Evolutionary conservation across 768 basidiomycete genomes (phyloP).

Genomic region (Leccinum truebloodii): DNA sequence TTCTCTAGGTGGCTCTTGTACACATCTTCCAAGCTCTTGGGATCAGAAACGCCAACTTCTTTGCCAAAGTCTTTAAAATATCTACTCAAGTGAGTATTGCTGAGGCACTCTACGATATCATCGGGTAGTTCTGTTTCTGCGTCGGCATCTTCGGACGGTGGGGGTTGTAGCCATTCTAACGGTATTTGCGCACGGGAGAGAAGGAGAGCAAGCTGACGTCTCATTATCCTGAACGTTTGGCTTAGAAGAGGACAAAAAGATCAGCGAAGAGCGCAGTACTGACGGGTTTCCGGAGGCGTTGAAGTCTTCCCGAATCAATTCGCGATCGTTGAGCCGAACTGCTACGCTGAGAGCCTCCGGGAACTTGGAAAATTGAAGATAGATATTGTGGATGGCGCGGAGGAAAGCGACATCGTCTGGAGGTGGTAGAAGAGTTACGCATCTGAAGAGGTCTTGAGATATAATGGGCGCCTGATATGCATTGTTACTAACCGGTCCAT

Average conservation of each 20-base stretch:
- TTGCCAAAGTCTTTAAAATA: conserved; percentile 92
- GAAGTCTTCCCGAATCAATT: conserved; percentile 85
- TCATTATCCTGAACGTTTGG: conserved; percentile 65
- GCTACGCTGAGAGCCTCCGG: conserved; percentile 89
- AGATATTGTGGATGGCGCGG: conserved; percentile 84
- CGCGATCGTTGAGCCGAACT: conserved; percentile 78
- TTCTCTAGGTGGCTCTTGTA: conserved; percentile 97
- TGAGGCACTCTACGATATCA: conserved; percentile 82
- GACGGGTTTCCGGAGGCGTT: conserved; percentile 86
- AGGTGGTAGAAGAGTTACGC: conserved; percentile 86
- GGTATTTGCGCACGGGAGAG: conserved; percentile 92
- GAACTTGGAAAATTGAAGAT: conserved; percentile 82
- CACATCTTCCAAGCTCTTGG: conserved; percentile 93
- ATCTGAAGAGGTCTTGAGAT: conserved; percentile 43
- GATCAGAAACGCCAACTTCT: conserved; percentile 85
- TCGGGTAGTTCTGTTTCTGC: conserved; percentile 71
- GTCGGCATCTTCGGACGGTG: conserved; percentile 48
- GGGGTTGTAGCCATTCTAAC: conserved; percentile 80
- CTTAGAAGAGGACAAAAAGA: conserved; percentile 1
- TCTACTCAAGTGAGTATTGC: conserved; percentile 79
- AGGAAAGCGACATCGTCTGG: conserved; percentile 93
- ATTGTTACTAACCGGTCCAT: conserved; percentile 76
- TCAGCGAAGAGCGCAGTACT: conserved; percentile 31
- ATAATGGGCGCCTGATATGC: neutral
- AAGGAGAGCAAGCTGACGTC: conserved; percentile 90